Evolutionary conservation across 2,329 filamentous ascomycete genomes (phyloP).

Genomic region (Cytospora paraplurivora): DNA sequence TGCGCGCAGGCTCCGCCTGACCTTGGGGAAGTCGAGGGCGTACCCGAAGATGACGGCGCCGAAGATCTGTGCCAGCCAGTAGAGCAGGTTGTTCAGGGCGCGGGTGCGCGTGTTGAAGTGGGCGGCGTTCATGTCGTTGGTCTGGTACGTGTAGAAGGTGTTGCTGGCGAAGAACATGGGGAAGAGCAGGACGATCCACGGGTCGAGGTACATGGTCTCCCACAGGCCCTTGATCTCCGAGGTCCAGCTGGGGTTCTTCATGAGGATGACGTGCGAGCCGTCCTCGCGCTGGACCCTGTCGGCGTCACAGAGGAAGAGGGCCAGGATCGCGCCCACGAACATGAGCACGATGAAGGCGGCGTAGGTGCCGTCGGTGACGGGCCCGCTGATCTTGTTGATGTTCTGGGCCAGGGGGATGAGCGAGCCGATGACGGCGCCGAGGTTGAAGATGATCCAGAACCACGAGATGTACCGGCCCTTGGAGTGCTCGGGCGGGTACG

Average conservation of each 20-base stretch:
- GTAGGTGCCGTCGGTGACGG: constrained; percentile 78
- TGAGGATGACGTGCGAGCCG: constrained; percentile 78
- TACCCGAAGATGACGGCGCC: constrained; percentile 75
- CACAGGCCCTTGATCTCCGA: constrained; percentile 76
- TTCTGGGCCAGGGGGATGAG: constrained; percentile 75
- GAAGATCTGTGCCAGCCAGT: constrained; percentile 77
- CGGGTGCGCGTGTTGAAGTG: constrained; percentile 74
- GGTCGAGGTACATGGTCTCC: constrained; percentile 70
- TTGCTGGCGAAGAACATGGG: constrained; percentile 82
- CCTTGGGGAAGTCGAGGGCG: constrained; percentile 60
- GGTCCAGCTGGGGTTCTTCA: constrained; percentile 88
- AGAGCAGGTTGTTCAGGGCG: constrained; percentile 74
- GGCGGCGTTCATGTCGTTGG: constrained; percentile 65
- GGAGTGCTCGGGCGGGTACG: constrained; percentile 76
- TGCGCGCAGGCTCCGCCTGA: constrained; percentile 69
- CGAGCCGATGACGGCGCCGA: constrained; percentile 85
- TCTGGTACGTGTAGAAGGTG: constrained; percentile 82
- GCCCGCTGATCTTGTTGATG: constrained; percentile 56
- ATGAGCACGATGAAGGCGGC: constrained; percentile 87
- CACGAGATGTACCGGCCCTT: constrained; percentile 89
- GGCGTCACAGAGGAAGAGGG: constrained; percentile 71
- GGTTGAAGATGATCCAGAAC: constrained; percentile 96
- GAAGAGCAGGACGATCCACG: constrained; percentile 74
- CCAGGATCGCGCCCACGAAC: constrained; percentile 68
- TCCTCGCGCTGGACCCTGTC: constrained; percentile 73